phyloP scores from a whole-genome alignment of 768 basidiomycete genomes.

The Suillus clintonianus region DNA sequence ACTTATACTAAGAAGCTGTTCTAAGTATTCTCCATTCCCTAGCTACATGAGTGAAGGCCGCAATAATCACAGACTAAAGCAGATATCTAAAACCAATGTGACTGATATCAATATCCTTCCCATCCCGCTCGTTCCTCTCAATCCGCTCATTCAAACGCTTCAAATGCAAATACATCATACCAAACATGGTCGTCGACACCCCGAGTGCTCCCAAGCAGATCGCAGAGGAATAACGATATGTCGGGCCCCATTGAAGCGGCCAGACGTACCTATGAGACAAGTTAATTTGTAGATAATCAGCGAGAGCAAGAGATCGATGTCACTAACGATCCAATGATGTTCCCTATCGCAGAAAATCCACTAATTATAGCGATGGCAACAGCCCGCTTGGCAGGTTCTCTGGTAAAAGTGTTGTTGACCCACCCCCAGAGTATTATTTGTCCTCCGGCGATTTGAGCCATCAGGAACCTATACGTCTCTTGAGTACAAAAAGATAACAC shows the following conservation, averaged over 20 bases:
- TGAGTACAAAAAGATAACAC: neutral
- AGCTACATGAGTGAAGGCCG: too few relatives aligned
- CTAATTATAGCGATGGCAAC: slow-evolving; percentile 79
- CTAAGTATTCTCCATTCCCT: too few relatives aligned
- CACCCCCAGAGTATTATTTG: slow-evolving; percentile 58
- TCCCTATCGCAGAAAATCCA: slow-evolving; percentile 77
- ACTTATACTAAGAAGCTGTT: too few relatives aligned
- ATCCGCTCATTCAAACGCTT: slow-evolving; percentile 38
- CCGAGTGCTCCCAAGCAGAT: slow-evolving; percentile 65
- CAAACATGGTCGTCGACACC: slow-evolving; percentile 47
- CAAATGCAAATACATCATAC: slow-evolving; percentile 44
- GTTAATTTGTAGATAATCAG: too few relatives aligned
- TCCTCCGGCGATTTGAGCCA: slow-evolving; percentile 68
- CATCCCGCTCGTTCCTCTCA: slow-evolving; percentile 33
- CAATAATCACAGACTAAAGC: neutral
- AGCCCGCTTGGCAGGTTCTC: slow-evolving; percentile 80
- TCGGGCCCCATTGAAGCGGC: too few relatives aligned
- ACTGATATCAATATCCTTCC: neutral
- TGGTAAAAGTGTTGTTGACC: slow-evolving; percentile 59
- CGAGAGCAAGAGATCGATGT: too few relatives aligned
- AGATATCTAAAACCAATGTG: slow-evolving; percentile 3
- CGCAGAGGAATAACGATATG: slow-evolving; percentile 62
- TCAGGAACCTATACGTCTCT: slow-evolving; percentile 54
- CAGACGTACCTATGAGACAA: too few relatives aligned
- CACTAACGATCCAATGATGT: slow-evolving; percentile 75